Conservation (phyloP, 140 eudicot genomes). For the Senecio squalidus region DNA sequence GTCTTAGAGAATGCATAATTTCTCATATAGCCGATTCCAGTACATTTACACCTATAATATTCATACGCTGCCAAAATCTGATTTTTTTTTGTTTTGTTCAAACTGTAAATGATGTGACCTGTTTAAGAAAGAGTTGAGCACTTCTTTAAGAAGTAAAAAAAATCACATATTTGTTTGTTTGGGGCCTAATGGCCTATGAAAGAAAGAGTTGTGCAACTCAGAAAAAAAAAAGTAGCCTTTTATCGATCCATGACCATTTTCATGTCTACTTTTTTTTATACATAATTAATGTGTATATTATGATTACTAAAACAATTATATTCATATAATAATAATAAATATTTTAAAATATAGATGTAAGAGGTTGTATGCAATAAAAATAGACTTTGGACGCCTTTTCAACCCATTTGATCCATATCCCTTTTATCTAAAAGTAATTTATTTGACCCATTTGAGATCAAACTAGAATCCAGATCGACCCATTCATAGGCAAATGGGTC, state of each 20-base stretch:
- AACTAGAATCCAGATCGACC: not conserved
- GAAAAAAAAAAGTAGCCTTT: not conserved
- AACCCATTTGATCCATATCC: not conserved
- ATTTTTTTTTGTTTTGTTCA: not conserved
- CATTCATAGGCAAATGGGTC: no score
- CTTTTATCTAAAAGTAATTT: not conserved
- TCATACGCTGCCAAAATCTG: not conserved
- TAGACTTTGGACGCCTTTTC: not conserved
- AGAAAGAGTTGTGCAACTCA: not conserved
- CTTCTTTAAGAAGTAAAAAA: not conserved
- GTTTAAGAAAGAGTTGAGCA: no score
- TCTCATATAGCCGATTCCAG: not conserved
- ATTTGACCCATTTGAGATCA: not conserved
- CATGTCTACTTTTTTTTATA: not conserved
- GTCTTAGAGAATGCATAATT: not conserved
- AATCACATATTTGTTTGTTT: not conserved
- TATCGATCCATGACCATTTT: no score
- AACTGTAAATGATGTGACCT: not conserved
- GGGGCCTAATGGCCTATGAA: not conserved
- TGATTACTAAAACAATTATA: not conserved
- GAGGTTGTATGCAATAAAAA: slow-evolving; percentile 2
- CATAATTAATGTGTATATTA: slow-evolving; percentile 1
- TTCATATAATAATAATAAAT: not conserved
- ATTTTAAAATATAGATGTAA: not conserved
- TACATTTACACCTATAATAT: not conserved